Evolutionary conservation across 2,329 filamentous ascomycete species (phyloP), one percentile per base, ranked within the genome.

Genomic region (Neonectria magnoliae): DNA sequence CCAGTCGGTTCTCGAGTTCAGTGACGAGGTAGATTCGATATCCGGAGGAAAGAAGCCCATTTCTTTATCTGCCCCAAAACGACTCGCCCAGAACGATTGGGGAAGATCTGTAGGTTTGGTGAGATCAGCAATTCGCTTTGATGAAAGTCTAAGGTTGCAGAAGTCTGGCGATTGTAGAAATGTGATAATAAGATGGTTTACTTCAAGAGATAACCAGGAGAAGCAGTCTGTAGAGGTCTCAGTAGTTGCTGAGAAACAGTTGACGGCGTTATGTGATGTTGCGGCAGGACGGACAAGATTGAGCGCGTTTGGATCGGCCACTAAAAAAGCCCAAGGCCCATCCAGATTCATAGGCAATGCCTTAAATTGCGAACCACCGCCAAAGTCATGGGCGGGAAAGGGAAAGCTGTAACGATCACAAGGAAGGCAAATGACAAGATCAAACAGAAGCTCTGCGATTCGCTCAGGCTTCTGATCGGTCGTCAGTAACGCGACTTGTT

Each of bases 81-180:
- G 66, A 1, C 66, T 69, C 20, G 16, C 63, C 66, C 66, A 69
- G 8, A 68, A 69, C 0, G 16, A 31, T 6, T 64, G 63, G 0
- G 66, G 44, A 16, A 69, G 54, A 1, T 47, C 14, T 1, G 8
- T 5, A 0, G 53, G 59, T 2, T 18, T 56, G 9, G 53, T 31
- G 0, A 59, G 2, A 20, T 13, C 4, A 2, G 59, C 66, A 11
- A 66, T n/a, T 1, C 9, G 7, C 16, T 3, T 54, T 0, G 66
- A 69, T 13, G 66, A 25, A 2, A 68, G 14, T 10, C 67, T 48
- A 0, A 68, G 16, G 10, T 42, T 59, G 33, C 48, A 68, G 1
- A 69, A 47, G 1, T 65, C 58, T 4, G 3, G 1, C 0, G 10
- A 66, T 14, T 45, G 18, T 0, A 66, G 11, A 14, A 51, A 36